Conservation (phyloP, 495 filamentous ascomycete genomes). For the Hypoxylon fragiforme region DNA sequence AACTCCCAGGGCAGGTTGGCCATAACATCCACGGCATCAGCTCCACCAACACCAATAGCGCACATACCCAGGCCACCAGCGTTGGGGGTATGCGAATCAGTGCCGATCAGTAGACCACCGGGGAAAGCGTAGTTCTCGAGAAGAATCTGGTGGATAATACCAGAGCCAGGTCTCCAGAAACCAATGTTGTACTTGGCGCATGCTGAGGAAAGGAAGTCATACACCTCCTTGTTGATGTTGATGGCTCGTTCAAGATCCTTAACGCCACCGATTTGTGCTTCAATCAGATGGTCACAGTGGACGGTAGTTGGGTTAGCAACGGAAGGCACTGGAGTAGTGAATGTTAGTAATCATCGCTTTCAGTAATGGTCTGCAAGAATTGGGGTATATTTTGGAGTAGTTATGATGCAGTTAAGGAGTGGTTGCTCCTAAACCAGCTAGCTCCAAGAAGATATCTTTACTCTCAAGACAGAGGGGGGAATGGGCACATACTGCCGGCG, state of each 20-base stretch:
- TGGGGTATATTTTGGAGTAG: too few relatives aligned
- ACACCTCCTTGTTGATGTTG: slow-evolving; percentile 98
- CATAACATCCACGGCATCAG: slow-evolving; percentile 99
- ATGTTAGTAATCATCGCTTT: too few relatives aligned
- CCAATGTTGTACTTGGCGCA: slow-evolving; percentile 99
- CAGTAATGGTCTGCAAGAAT: too few relatives aligned
- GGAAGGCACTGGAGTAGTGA: slow-evolving; percentile 85
- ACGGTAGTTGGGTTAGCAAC: slow-evolving; percentile 96
- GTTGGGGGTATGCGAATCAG: slow-evolving; percentile 98
- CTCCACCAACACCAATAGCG: slow-evolving; percentile 97
- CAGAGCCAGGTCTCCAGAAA: slow-evolving; percentile 98
- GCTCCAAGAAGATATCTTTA: too few relatives aligned
- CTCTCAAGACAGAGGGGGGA: too few relatives aligned
- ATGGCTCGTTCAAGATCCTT: slow-evolving; percentile 93
- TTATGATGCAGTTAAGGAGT: too few relatives aligned
- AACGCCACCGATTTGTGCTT: slow-evolving; percentile 90
- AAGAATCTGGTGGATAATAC: slow-evolving; percentile 99
- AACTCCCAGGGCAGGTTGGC: slow-evolving; percentile 97
- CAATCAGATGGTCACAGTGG: slow-evolving; percentile 99
- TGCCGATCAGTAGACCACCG: slow-evolving; percentile 96
- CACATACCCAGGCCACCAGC: slow-evolving; percentile 95
- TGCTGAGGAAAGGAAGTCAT: slow-evolving; percentile 92
- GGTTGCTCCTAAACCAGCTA: too few relatives aligned
- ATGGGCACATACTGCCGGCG: too few relatives aligned
- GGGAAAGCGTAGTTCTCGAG: slow-evolving; percentile 99